Evolutionary conservation across 306 rosid genomes (phyloP).

Genomic region (Albizia julibrissin): DNA sequence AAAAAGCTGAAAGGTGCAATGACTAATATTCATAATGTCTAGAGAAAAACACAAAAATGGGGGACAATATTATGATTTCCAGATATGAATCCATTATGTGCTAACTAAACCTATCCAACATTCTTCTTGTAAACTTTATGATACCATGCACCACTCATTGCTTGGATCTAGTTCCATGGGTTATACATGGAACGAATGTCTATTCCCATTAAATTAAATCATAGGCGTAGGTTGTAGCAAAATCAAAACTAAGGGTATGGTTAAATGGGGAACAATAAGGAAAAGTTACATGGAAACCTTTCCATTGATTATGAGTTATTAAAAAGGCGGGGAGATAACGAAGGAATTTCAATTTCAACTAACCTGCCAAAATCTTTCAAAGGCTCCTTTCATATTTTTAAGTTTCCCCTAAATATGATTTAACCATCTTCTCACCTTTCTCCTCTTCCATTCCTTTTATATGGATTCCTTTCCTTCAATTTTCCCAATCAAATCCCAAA

Average conservation of each 20-base stretch:
- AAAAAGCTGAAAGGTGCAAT: background rate
- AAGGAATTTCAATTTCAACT: background rate
- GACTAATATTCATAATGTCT: background rate
- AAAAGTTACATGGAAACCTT: background rate
- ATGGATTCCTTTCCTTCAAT: background rate
- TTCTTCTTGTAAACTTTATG: conserved; percentile 3
- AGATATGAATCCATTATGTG: conserved; percentile 16
- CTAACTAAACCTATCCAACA: conserved; percentile 16
- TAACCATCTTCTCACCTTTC: background rate
- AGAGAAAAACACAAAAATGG: conserved; percentile 7
- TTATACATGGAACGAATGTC: background rate
- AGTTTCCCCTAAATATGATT: background rate
- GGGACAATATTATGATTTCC: background rate
- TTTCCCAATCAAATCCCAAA: background rate
- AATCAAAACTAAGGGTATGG: background rate
- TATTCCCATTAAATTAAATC: background rate
- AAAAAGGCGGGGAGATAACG: background rate
- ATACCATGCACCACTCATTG: conserved; percentile 6
- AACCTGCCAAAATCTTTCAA: background rate
- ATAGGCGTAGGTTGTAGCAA: conserved; percentile 7
- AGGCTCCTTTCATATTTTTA: background rate
- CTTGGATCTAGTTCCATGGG: background rate
- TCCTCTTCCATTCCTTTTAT: background rate
- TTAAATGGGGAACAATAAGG: background rate
- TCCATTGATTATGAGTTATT: background rate